Conservation (phyloP, 371 early-diverging fungal genomes). For the Lichtheimia hyalospora region DNA sequence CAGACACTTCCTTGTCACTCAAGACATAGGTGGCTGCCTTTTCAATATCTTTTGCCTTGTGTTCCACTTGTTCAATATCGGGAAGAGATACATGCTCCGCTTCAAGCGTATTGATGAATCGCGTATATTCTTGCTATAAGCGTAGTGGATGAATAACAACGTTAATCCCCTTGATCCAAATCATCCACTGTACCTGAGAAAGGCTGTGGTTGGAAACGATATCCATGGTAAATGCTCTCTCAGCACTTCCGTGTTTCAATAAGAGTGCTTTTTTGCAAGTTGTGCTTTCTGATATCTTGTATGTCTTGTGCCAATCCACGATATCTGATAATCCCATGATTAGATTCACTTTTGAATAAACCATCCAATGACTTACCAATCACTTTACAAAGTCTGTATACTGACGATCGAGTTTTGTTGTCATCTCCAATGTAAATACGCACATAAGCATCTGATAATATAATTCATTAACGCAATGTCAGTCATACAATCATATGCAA, state of each 20-base stretch:
- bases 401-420: slow-evolving; percentile 31
- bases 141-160: slow-evolving; percentile 7
- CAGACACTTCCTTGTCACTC: slow-evolving; percentile 62
- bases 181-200: slow-evolving; percentile 37
- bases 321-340: slow-evolving; percentile 38
- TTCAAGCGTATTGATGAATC: slow-evolving; percentile 53
- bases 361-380: slow-evolving; percentile 25
- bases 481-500: background rate
- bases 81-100: slow-evolving; percentile 51
- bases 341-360: background rate
- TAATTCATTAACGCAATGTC: background rate
- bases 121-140: slow-evolving; percentile 58
- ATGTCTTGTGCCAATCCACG: slow-evolving; percentile 61
- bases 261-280: slow-evolving; percentile 62
- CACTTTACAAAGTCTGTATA: slow-evolving; percentile 66
- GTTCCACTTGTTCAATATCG: slow-evolving; percentile 51
- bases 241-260: slow-evolving; percentile 68
- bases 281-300: slow-evolving; percentile 54
- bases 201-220: slow-evolving; percentile 69
- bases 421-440: slow-evolving; percentile 66
- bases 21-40: slow-evolving; percentile 65
- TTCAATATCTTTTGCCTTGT: slow-evolving; percentile 58
- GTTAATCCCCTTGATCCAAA: no score
- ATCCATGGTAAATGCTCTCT: slow-evolving; percentile 72
- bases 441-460: slow-evolving; percentile 49